Percentiles rank a stretch among this genome's conserved stretches.
phyloP scores from a whole-genome alignment of 2,329 filamentous ascomycete genomes.

The Pyricularia grisea region DNA sequence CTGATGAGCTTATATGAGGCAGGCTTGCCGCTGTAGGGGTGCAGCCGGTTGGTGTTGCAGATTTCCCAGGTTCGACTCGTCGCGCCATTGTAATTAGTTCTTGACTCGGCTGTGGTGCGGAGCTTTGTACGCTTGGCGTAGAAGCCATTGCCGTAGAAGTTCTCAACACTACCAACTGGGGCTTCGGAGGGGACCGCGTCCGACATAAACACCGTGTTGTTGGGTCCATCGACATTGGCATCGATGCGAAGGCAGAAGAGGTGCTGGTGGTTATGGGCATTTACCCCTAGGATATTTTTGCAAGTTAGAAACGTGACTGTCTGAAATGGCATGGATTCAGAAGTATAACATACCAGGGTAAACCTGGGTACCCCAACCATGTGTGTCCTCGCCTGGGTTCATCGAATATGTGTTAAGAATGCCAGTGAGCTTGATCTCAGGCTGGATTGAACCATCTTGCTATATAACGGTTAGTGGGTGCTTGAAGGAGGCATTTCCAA shows the following conservation, averaged over 20 bases:
- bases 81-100: slow-evolving; percentile 71
- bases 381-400: slow-evolving; percentile 68
- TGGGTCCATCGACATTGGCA: slow-evolving; percentile 74
- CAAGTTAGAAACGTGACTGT: not conserved
- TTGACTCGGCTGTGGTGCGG: slow-evolving; percentile 56
- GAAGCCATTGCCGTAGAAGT: slow-evolving; percentile 86
- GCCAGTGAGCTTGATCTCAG: slow-evolving; percentile 84
- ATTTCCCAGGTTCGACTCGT: slow-evolving; percentile 88
- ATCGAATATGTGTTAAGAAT: slow-evolving; percentile 89
- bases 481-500: not conserved
- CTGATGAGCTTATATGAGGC: slow-evolving; percentile 84
- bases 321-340: not conserved
- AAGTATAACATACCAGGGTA: slow-evolving; percentile 46
- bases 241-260: slow-evolving; percentile 87
- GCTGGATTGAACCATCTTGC: slow-evolving; percentile 84
- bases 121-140: slow-evolving; percentile 77
- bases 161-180: slow-evolving; percentile 70
- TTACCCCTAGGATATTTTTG: slow-evolving; percentile 48
- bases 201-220: slow-evolving; percentile 78
- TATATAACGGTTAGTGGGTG: slow-evolving; percentile 16
- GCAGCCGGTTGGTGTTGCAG: slow-evolving; percentile 72
- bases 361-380: slow-evolving; percentile 86
- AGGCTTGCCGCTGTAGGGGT: slow-evolving; percentile 78
- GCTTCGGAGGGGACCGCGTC: slow-evolving; percentile 65
- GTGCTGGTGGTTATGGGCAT: slow-evolving; percentile 94